Evolutionary conservation across 495 filamentous ascomycete species (phyloP), one percentile per base, ranked within the genome.

Genomic region (Cercophora scortea): DNA sequence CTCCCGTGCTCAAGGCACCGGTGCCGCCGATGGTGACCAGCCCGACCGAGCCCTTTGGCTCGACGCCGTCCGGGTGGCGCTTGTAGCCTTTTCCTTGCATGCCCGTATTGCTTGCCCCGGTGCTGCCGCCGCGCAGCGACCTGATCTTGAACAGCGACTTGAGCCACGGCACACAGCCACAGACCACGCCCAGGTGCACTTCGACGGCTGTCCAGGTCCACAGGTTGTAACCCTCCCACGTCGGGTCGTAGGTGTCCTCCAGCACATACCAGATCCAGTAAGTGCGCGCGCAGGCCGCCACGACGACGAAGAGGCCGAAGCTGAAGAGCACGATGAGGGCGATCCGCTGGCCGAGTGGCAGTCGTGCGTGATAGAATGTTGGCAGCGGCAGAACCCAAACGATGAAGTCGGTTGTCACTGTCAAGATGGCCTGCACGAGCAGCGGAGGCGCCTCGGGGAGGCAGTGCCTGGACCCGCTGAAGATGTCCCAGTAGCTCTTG

Each of bases 331-430:
- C 48, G 11, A 67, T 54, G 8, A 67, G 36, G 32, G 49, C 54
- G 25, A 65, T 12, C 12, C 64, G 60, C 50, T 67, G 57, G 4
- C 13, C 8, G 0, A 47, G 19, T 12, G 60, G 57, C 19, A 73
- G 45, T 6, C 61, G 59, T 33, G 72, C 54, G 1, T 33, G 33
- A 45, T 58, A 68, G 10, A 77, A 43, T 0, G 62, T 56, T 11
- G 64, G 64, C 8, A 77, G 53, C 12, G 74, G 74, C n/a, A 77
- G 49, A 1, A 64, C 51, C 59, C 75, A 72, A 10, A 76, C 66
- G 9, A 69, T 18, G 3, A 75, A 54, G 47, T 77, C 74, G 11
- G 66, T 45, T 0, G 62, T 25, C 25, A 71, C 71, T 10, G 63
- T 73, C n/a, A 69, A 0, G 44, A 19, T 38, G 35, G 62, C 55